These are phyloP conservation scores for Capsicum chinense DNA, from an alignment of 257 asterid genomes.

Conservation along the genomic window DNA sequence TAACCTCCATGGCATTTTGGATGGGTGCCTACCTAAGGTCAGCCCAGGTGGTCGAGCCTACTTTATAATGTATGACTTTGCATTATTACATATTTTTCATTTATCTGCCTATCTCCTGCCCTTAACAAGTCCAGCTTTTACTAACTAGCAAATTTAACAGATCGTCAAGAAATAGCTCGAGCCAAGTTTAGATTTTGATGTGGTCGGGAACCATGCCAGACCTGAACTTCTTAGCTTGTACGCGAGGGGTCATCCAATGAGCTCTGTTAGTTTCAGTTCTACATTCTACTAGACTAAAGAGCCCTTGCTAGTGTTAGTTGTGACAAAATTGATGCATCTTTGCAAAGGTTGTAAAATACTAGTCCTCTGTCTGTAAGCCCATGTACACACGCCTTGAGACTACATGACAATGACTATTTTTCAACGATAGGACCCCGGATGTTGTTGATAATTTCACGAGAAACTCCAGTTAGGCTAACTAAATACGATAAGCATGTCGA, in stretches of 20 bases:
- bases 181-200: slow-evolving; percentile 88
- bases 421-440: neutral
- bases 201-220: slow-evolving; percentile 83
- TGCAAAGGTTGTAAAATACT: neutral
- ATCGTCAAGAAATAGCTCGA: slow-evolving; percentile 81
- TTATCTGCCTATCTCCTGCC: neutral
- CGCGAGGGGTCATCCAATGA: slow-evolving; percentile 73
- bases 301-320: slow-evolving; percentile 31
- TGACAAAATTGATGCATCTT: neutral
- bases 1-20: neutral
- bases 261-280: slow-evolving; percentile 70
- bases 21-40: neutral
- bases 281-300: slow-evolving; percentile 51
- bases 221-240: slow-evolving; percentile 79
- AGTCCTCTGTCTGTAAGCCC: neutral
- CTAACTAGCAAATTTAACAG: slow-evolving; percentile 36
- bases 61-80: neutral
- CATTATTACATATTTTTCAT: neutral
- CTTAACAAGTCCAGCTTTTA: neutral
- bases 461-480: neutral
- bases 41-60: neutral
- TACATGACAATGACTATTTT: neutral
- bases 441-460: neutral
- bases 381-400: neutral
- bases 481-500: neutral